Percentiles rank a stretch among this genome's conserved stretches.
These are phyloP conservation scores for Cunninghamia lanceolata DNA, from an alignment of 75 land plant species.

Conservation along the genomic window DNA sequence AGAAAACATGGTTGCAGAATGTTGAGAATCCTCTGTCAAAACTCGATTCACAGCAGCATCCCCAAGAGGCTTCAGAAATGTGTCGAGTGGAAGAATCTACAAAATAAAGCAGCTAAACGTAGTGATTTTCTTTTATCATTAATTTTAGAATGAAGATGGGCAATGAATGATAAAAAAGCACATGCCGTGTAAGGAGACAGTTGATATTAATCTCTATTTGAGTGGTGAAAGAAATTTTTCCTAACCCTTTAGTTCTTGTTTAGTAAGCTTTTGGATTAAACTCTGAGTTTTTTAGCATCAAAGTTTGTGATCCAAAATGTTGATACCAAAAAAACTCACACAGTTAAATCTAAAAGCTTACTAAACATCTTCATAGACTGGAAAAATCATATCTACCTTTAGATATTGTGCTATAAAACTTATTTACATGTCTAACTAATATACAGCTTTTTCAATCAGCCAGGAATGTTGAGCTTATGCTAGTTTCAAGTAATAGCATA, in stretches of 20 bases:
- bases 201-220: neutral
- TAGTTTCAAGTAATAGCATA: neutral
- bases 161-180: neutral
- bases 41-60: neutral
- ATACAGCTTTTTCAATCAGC: neutral
- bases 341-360: no score
- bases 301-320: no score
- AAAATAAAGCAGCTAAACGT: neutral
- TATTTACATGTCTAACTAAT: neutral
- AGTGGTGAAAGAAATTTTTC: neutral
- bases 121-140: neutral
- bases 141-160: neutral
- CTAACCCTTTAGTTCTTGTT: neutral
- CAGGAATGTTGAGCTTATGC: neutral
- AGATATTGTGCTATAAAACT: neutral
- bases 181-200: neutral
- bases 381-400: no score
- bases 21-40: slow-evolving; percentile 8
- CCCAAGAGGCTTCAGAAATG: neutral
- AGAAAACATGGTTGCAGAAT: neutral
- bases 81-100: neutral
- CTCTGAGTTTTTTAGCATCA: no score
- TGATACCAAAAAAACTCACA: no score
- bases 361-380: no score
- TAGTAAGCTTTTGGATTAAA: no score